Evolutionary conservation across 805 yeast genomes (phyloP).

Genomic region (Ogataea neopini): DNA sequence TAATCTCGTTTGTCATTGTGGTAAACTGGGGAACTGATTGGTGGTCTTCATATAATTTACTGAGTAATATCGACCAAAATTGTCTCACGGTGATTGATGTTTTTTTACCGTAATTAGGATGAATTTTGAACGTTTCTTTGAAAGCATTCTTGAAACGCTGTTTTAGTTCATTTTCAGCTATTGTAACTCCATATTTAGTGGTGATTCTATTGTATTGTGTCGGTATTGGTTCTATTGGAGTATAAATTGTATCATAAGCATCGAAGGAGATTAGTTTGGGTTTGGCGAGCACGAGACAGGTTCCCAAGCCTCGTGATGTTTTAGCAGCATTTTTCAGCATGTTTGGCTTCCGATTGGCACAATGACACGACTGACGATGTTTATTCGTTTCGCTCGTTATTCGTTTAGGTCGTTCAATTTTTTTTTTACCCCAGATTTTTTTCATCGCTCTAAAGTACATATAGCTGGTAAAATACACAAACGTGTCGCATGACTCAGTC

Average conservation of each 20-base stretch:
- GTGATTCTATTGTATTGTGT: slow-evolving; percentile 56
- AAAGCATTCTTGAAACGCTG: slow-evolving; percentile 35
- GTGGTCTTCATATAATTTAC: slow-evolving; percentile 19
- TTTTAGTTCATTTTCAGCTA: slow-evolving; percentile 29
- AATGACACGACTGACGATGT: too few species aligned
- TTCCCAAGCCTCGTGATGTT: too few species aligned
- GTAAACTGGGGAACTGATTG: slow-evolving; percentile 27
- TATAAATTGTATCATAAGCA: slow-evolving; percentile 66
- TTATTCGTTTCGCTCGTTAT: too few species aligned
- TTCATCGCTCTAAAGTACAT: background rate
- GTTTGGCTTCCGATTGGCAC: too few species aligned
- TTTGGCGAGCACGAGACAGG: slow-evolving; percentile 36
- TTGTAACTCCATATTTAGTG: slow-evolving; percentile 42
- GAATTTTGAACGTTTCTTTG: slow-evolving; percentile 37
- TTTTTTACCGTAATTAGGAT: slow-evolving; percentile 66
- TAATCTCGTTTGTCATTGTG: slow-evolving; percentile 45
- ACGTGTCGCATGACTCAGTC: too few species aligned
- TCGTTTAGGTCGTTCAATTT: background rate
- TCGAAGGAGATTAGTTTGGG: slow-evolving; percentile 57
- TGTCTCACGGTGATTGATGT: slow-evolving; percentile 34
- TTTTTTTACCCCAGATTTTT: slow-evolving; percentile 1
- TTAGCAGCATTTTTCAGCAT: too few species aligned
- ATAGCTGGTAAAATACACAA: background rate
- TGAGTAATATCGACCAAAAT: slow-evolving; percentile 61
- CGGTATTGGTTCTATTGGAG: slow-evolving; percentile 54